These are phyloP conservation scores for Penicillium sp. DNA, from an alignment of 2,329 filamentous ascomycete genomes.

Conservation along the genomic window DNA sequence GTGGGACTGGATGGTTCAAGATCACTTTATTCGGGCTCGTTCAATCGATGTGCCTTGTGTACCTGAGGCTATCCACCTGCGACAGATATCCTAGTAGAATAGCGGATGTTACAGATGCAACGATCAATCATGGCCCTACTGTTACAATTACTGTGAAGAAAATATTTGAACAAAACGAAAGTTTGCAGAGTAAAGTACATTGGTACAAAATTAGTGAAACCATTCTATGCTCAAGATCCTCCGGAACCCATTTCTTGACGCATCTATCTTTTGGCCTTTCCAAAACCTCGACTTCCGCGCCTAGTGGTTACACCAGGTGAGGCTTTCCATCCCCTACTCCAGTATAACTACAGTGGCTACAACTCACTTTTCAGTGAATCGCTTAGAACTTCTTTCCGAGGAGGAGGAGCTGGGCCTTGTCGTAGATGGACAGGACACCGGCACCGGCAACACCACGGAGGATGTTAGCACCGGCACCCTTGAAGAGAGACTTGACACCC, in stretches of 20 bases:
- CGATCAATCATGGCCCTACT: background rate
- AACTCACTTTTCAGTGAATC: constrained; percentile 21
- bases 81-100: no score
- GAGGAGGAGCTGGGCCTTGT: constrained; percentile 97
- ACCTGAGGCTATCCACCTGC: no score
- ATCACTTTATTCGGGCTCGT: no score
- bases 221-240: constrained; percentile 45
- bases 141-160: constrained; percentile 11
- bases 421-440: constrained; percentile 99
- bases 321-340: constrained; percentile 28
- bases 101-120: no score
- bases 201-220: constrained; percentile 43
- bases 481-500: constrained; percentile 99
- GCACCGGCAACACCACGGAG: constrained; percentile 99
- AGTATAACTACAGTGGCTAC: constrained; percentile 23
- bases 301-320: constrained; percentile 27
- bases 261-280: constrained; percentile 45
- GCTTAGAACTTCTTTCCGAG: constrained; percentile 99
- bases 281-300: constrained; percentile 32
- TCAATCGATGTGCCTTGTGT: no score
- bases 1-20: no score
- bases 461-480: constrained; percentile 99
- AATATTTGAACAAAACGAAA: constrained; percentile 36
- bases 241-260: constrained; percentile 38
- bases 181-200: constrained; percentile 51